phyloP scores from a whole-genome alignment of 2,329 filamentous ascomycete genomes.

The Phyllosticta ampelicida region DNA sequence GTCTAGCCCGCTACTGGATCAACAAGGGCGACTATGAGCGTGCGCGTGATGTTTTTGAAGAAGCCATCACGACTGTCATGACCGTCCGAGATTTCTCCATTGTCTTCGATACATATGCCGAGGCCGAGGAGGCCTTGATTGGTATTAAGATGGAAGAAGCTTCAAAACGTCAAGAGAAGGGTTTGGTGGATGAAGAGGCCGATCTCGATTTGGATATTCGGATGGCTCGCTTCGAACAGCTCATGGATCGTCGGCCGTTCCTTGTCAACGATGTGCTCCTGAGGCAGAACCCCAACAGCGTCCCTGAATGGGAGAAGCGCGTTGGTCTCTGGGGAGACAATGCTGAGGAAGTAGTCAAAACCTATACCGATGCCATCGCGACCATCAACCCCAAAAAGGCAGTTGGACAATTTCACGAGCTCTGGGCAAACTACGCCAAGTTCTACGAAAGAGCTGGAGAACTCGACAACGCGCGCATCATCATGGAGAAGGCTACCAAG shows the following conservation, averaged over 20 bases:
- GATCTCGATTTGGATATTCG: slow-evolving; percentile 93
- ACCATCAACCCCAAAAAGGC: slow-evolving; percentile 92
- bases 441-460: slow-evolving; percentile 89
- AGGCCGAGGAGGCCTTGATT: slow-evolving; percentile 95
- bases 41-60: slow-evolving; percentile 87
- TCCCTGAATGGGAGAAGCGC: slow-evolving; percentile 93
- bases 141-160: slow-evolving; percentile 83
- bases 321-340: slow-evolving; percentile 95
- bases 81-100: slow-evolving; percentile 95
- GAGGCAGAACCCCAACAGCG: slow-evolving; percentile 91
- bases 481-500: slow-evolving; percentile 96
- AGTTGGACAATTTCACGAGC: slow-evolving; percentile 80
- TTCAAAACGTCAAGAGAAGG: slow-evolving; percentile 67
- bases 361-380: slow-evolving; percentile 88
- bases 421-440: slow-evolving; percentile 95
- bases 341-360: slow-evolving; percentile 79
- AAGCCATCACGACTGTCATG: slow-evolving; percentile 96
- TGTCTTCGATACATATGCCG: slow-evolving; percentile 90
- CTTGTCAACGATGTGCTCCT: slow-evolving; percentile 91
- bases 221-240: slow-evolving; percentile 95
- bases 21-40: slow-evolving; percentile 85
- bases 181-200: slow-evolving; percentile 65
- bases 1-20: slow-evolving; percentile 93
- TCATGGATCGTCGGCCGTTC: slow-evolving; percentile 95
- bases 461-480: slow-evolving; percentile 72